Base-by-base conservation (phyloP, 768 basidiomycete species). In the Mrakia blollopis region DNA sequence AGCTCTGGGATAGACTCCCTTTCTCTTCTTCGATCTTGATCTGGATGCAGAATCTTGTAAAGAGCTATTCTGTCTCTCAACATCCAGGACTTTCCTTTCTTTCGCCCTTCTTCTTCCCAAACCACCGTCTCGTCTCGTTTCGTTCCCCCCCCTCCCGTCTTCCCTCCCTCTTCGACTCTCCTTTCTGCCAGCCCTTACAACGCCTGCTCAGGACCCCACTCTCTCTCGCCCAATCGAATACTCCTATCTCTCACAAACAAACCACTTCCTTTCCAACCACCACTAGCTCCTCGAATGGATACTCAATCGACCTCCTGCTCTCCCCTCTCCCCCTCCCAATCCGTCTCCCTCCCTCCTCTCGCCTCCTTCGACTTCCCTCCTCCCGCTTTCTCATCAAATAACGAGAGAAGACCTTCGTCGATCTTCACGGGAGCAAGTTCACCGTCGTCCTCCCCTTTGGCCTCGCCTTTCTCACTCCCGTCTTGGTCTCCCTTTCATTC, bases 351-450 rank as follows among this genome's bases (percentile, higher is more conserved):
- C 35, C 63, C 63, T 37, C 32, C 32, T 7, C 37, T 67, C 32
- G 32, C 63, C 32, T 67, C 63, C 32, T 67, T 67, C 35, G 63
- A 67, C 63, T 67, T 37, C 63, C 63, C 63, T 37, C 63, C 63
- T 67, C 63, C 63, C 32, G 63, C 63, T 14, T 67, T 67, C 63
- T 67, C 63, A 37, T 37, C 32, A 30, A 23, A 32, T 4, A 9
- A 67, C 37, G 63, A 67, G 6, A 30, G 63, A 67, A 13, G 63
- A 37, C 63, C 63, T 10, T 67, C 63, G 3, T 67, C 63, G 3
- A 37, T 25, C 35, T 37, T 67, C 18, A 67, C 63, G 3, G 63
- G 63, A 32, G 63, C 16, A 23, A 67, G 63, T 37, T 67, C 63
- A 21, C 14, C 63, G 18, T 37, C 32, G 32, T 67, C 63, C 11